Evolutionary conservation across 177 flowering plant genomes (phyloP).

Genomic region (Vitis hybrid): DNA sequence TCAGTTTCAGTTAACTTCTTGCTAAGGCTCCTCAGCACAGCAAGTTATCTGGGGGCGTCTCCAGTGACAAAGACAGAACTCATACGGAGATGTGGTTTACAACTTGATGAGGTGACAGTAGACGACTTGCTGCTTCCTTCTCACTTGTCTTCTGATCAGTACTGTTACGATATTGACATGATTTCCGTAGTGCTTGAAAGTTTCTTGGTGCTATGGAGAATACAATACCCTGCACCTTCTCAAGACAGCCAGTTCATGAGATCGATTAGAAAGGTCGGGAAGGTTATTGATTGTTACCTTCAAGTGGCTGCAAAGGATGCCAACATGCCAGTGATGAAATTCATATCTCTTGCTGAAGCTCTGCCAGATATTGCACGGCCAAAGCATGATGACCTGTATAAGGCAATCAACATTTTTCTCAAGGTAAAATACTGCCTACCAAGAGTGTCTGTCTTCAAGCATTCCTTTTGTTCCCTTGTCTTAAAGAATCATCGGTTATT

Average conservation of each 20-base stretch:
- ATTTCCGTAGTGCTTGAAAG: conserved; percentile 55
- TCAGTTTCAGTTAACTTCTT: conserved; percentile 76
- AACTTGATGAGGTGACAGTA: conserved; percentile 69
- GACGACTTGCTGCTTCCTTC: conserved; percentile 54
- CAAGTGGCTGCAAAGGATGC: conserved; percentile 64
- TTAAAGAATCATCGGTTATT: too few species aligned
- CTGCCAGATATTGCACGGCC: conserved; percentile 66
- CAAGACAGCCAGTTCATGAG: conserved; percentile 26
- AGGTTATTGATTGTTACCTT: conserved; percentile 73
- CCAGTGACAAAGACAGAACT: conserved; percentile 62
- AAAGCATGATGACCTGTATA: conserved; percentile 78
- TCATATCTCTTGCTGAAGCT: conserved; percentile 58
- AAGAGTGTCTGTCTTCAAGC: too few species aligned
- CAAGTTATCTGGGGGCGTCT: conserved; percentile 49
- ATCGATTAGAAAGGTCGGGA: conserved; percentile 52
- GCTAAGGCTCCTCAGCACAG: conserved; percentile 58
- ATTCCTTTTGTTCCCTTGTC: too few species aligned
- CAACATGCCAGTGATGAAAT: conserved; percentile 52
- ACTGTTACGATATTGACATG: conserved; percentile 54
- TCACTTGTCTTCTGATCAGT: conserved; percentile 27
- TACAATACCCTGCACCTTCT: conserved; percentile 24
- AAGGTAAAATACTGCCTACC: conserved; percentile 44
- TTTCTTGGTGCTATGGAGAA: conserved; percentile 51
- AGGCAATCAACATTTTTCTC: conserved; percentile 76
- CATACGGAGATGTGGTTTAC: conserved; percentile 46